Conservation (phyloP, 139 green algal genomes). For the Chlamydomonas sp. region DNA sequence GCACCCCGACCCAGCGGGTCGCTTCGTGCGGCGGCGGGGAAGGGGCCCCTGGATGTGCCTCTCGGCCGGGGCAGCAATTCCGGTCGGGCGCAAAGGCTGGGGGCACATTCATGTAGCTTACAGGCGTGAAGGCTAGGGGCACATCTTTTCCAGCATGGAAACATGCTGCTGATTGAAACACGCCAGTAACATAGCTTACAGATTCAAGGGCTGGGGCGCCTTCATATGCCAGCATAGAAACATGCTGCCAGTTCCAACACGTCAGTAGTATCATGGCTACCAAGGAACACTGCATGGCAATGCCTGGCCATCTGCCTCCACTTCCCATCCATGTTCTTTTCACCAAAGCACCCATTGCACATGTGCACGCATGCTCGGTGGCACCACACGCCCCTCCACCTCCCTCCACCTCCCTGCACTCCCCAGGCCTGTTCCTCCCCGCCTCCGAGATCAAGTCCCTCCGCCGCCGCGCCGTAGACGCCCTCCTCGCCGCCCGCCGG, state of each 20-base stretch:
- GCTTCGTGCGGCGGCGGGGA: not conserved
- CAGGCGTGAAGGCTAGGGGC: too few species aligned
- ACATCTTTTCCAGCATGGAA: too few species aligned
- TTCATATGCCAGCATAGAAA: too few species aligned
- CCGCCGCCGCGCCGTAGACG: slow-evolving; percentile 67
- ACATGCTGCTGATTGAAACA: not conserved
- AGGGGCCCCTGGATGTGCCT: slow-evolving; percentile 15
- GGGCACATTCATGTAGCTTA: not conserved
- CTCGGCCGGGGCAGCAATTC: slow-evolving; percentile 18
- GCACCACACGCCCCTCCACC: not conserved
- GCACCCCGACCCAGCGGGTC: not conserved
- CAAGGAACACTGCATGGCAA: too few species aligned
- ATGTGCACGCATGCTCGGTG: too few species aligned
- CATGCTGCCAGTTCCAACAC: too few species aligned
- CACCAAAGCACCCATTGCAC: too few species aligned
- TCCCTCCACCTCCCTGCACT: not conserved
- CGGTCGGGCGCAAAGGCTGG: slow-evolving; percentile 29
- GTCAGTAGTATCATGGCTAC: too few species aligned
- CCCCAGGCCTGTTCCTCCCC: slow-evolving; percentile 73
- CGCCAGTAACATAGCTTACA: too few species aligned
- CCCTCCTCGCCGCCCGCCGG: slow-evolving; percentile 50
- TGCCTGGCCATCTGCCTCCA: too few species aligned
- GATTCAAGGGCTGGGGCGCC: too few species aligned
- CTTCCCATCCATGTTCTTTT: too few species aligned
- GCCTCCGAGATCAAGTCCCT: slow-evolving; percentile 70